Evolutionary conservation across 2,329 filamentous ascomycete species (phyloP), one percentile per base, ranked within the genome.

Genomic region (Tolypocladium ovalisporum): DNA sequence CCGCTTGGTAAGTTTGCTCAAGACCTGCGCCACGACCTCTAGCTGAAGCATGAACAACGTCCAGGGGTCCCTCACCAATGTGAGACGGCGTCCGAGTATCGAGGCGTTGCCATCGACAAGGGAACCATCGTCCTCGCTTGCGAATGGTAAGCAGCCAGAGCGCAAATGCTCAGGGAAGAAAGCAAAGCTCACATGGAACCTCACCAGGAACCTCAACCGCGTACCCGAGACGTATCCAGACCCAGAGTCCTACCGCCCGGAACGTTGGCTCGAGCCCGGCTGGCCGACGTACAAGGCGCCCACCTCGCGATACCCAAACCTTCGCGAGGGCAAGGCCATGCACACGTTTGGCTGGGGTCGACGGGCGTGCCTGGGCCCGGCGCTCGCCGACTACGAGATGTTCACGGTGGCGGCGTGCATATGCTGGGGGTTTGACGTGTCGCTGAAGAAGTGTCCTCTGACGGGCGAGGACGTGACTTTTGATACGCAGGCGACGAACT

Each of bases 261-360:
- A 85, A 62, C 78, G 84, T 42, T 88, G 81, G 74, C 75, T 88
- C 13, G 79, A 85, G 62, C 70, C 79, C n/a, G 73, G 71, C 24
- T 87, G 79, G 76, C 84, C 84, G 0, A 85, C 84, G 0, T 87
- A 80, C 71, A 80, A 85, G 64, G 83, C 82, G 64, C 84, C 84
- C 0, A 76, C 87, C n/a, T 78, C 78, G 2, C 76, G 78, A 57
- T 86, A 81, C 64, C 84, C 85, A 19, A 84, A 80, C 67, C 79
- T 87, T 65, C 81, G 83, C 62, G 77, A 80, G 65, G 77, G 77
- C 40, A 69, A 73, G 2, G 78, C 78, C 40, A 83, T 86, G 79
- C 80, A 84, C 61, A 84, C 80, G 0, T 87, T 87, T 64, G 84
- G 84, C 34, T 86, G 78, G 42, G 42, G 42, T 10, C 42, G 42